Conservation (phyloP, 345 rosid genomes). For the Schrenkiella parvula region DNA sequence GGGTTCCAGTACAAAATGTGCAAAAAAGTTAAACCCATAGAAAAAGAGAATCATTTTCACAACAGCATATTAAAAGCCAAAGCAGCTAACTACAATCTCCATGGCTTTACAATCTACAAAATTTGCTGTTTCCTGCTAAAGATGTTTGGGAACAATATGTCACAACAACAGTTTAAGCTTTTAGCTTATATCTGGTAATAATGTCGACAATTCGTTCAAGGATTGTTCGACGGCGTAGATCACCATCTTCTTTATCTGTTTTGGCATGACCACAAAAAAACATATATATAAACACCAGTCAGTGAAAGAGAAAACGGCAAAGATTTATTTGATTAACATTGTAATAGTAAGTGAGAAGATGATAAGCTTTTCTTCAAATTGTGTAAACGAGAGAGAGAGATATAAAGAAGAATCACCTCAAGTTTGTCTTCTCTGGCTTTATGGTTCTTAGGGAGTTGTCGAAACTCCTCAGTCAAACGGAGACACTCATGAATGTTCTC, state of each 20-base stretch:
- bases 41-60: not conserved
- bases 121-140: not conserved
- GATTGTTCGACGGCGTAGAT: constrained; percentile 24
- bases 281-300: not conserved
- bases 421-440: constrained; percentile 92
- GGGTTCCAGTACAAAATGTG: not conserved
- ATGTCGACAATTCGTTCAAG: constrained; percentile 25
- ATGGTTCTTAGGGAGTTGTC: constrained; percentile 81
- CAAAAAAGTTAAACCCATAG: not conserved
- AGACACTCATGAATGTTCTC: constrained; percentile 78
- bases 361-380: not conserved
- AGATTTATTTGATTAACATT: not conserved
- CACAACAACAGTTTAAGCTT: not conserved
- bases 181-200: not conserved
- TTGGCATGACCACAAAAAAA: not conserved
- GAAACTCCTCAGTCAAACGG: constrained; percentile 78
- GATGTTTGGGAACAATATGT: not conserved
- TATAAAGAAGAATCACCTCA: constrained; percentile 46
- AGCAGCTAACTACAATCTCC: not conserved
- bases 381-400: not conserved
- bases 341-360: no score
- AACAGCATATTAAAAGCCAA: not conserved
- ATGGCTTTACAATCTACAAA: constrained; percentile 17
- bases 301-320: not conserved
- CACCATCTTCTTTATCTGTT: constrained; percentile 34